A percentile compares a stretch with the other conserved stretches of the same genome.
Conservation (phyloP, 768 basidiomycete genomes). For the Lactarius trivialis region DNA sequence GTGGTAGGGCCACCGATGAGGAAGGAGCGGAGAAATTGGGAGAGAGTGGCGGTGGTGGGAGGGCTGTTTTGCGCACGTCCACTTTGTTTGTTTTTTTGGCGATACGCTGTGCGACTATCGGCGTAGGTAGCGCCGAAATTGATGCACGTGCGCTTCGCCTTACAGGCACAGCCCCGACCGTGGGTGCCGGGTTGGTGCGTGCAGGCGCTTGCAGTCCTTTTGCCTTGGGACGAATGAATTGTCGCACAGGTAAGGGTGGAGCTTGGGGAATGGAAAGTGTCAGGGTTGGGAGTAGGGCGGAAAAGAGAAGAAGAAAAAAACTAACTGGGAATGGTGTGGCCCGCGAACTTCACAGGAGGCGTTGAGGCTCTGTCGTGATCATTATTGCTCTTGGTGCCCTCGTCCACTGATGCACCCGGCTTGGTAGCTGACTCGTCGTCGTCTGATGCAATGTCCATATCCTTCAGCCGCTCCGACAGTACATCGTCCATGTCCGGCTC, state of each 20-base stretch:
- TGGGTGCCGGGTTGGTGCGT: neutral
- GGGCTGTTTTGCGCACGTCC: neutral
- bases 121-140: conserved; percentile 9
- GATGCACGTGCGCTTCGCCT: conserved; percentile 6
- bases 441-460: conserved; percentile 13
- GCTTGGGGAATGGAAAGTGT: neutral
- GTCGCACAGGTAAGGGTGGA: conserved; percentile 1
- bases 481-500: conserved; percentile 4
- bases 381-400: neutral
- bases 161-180: neutral
- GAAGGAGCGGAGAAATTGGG: neutral
- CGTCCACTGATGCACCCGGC: neutral
- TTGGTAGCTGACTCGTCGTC: neutral
- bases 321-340: neutral
- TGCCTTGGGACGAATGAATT: conserved; percentile 1
- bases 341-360: neutral
- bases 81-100: neutral
- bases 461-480: conserved; percentile 16
- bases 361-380: neutral
- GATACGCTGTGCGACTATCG: neutral
- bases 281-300: neutral
- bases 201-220: neutral
- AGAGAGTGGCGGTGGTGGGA: neutral
- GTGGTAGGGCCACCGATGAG: neutral
- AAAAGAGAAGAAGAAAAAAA: neutral